Evolutionary conservation across 768 basidiomycete species (phyloP), one percentile per base, ranked within the genome.

Genomic region (Macrolepiota dolichaula): DNA sequence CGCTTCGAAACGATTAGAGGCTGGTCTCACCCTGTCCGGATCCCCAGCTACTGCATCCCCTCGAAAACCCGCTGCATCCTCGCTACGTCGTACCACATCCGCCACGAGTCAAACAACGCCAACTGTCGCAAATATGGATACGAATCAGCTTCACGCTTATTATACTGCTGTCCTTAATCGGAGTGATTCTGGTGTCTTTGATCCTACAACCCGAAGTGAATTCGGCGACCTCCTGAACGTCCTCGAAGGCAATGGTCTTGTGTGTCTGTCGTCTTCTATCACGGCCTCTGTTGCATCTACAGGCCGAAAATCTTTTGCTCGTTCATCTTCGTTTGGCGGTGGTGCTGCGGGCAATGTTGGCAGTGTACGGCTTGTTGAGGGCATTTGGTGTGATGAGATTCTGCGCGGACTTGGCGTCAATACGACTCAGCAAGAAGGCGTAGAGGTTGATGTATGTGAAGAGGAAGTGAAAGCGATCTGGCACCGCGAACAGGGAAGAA

Each of bases 181-280:
- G 36, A 76, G 80, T 11, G 83, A 83, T 22, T 76, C 73, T 15
- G 81, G 80, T 15, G 69, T 83, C 4, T 87, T 91, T 63, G 74
- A 81, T 2, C 78, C 88, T 2, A 89, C 88, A 1, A 89, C 87
- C 10, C 80, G 89, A 9, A 89, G 83, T 69, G 91, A 93, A 66
- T 92, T 94, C 64, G 76, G 79, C 0, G 92, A 94, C 65, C 77
- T 94, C 2, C 67, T 89, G 0, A 81, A 83, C 25, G 75, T 93
- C 51, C 74, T 94, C 38, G 92, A 94, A 72, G 89, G 88, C 3
- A 79, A 83, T 6, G 92, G 92, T 1, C 76, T 91, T 6, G 73
- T 89, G 9, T 76, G 79, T 52, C 64, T 81, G 2, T 73, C 77
- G 11, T 77, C 74, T 11, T 75, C 70, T 57, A 64, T 72, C 22